These are phyloP conservation scores for Microascus cirrosus DNA, from an alignment of 2,329 filamentous ascomycete genomes.

Conservation along the genomic window DNA sequence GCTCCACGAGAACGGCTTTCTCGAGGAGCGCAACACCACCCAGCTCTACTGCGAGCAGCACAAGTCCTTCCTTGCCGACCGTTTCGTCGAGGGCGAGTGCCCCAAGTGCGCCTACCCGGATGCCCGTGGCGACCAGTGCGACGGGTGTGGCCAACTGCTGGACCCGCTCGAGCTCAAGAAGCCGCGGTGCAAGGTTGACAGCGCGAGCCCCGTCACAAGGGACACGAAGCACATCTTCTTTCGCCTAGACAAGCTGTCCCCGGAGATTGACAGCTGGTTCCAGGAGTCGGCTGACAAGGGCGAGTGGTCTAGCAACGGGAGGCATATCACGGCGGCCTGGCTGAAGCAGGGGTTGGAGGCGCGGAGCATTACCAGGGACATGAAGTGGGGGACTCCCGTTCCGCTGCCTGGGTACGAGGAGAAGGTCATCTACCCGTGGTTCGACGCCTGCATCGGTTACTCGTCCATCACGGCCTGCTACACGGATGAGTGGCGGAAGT, in stretches of 20 bases:
- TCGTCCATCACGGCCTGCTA: constrained; percentile 91
- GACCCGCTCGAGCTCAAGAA: constrained; percentile 70
- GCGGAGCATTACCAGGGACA: constrained; percentile 81
- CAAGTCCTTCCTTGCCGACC: constrained; percentile 69
- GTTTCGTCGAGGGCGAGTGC: constrained; percentile 73
- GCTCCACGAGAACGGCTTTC: constrained; percentile 77
- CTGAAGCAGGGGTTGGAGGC: constrained; percentile 73
- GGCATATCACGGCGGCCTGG: constrained; percentile 71
- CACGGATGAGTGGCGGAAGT: constrained; percentile 80
- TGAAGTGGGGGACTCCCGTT: constrained; percentile 72
- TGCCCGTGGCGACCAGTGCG: constrained; percentile 64
- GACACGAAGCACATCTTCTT: constrained; percentile 88
- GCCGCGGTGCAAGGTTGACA: constrained; percentile 85
- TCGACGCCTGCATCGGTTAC: constrained; percentile 89
- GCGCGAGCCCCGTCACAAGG: constrained; percentile 64
- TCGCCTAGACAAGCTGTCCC: constrained; percentile 72
- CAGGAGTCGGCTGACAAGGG: constrained; percentile 62
- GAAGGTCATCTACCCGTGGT: constrained; percentile 85
- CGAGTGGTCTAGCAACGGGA: constrained; percentile 64
- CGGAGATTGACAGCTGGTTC: constrained; percentile 68
- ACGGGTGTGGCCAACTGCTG: constrained; percentile 61
- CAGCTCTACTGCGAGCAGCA: constrained; percentile 86
- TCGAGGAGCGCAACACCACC: constrained; percentile 76
- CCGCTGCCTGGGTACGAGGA: constrained; percentile 42
- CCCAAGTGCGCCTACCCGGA: constrained; percentile 62